phyloP scores from a whole-genome alignment of 768 basidiomycete species.

The Trametes maxima region DNA sequence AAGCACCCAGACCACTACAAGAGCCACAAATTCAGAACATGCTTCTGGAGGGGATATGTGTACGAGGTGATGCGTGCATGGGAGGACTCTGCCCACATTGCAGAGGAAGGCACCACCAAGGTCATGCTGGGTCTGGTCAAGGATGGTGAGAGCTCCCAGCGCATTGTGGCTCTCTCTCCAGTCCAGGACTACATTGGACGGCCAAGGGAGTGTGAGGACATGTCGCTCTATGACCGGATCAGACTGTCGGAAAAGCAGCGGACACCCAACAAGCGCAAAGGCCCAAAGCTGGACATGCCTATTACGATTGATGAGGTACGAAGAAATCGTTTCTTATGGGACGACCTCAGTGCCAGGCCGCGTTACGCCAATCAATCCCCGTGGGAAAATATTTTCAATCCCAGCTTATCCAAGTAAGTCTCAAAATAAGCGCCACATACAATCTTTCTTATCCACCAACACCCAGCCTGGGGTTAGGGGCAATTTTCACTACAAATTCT shows the following conservation, averaged over 20 bases:
- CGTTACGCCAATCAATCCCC: too few species aligned
- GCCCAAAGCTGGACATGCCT: neutral
- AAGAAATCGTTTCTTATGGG: too few species aligned
- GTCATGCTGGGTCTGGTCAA: conserved; percentile 6
- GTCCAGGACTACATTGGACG: conserved; percentile 15
- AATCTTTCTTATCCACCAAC: too few species aligned
- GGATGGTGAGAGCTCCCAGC: neutral
- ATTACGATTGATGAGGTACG: neutral
- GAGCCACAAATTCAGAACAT: conserved; percentile 9
- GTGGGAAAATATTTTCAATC: too few species aligned
- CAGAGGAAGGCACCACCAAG: neutral
- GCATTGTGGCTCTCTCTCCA: conserved; percentile 10
- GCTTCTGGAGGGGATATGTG: conserved; percentile 16
- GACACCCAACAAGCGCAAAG: neutral
- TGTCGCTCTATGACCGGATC: neutral
- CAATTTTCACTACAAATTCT: too few species aligned
- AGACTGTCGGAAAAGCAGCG: neutral
- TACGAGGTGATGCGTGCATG: conserved; percentile 1
- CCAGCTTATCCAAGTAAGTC: too few species aligned
- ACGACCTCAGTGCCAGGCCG: too few species aligned
- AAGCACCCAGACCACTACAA: conserved; percentile 25
- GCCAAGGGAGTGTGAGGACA: conserved; percentile 1
- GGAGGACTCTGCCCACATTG: neutral
- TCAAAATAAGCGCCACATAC: too few species aligned
- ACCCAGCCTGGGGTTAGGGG: too few species aligned